Conservation (phyloP, 1,284 basidiomycete genomes). For the Austropuccinia psidii region DNA sequence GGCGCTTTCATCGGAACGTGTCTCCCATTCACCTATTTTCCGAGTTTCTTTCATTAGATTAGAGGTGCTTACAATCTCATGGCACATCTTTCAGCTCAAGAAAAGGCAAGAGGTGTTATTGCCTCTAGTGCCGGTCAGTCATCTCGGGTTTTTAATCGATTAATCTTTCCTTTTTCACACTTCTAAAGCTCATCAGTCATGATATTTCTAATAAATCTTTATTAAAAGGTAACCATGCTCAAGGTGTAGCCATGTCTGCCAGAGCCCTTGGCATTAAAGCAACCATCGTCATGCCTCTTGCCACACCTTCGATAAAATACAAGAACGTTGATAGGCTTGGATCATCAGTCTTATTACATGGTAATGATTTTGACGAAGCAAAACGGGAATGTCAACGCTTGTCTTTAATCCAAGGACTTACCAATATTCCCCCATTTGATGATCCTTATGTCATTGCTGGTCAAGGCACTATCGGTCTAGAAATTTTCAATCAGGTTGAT, state of each 20-base stretch:
- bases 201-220: background rate
- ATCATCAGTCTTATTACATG: conserved; percentile 87
- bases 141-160: conserved; percentile 38
- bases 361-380: conserved; percentile 89
- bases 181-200: too few species aligned
- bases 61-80: conserved; percentile 99
- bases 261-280: conserved; percentile 78
- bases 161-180: background rate
- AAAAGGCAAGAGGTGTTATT: conserved; percentile 93
- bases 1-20: background rate
- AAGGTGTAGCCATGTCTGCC: conserved; percentile 93
- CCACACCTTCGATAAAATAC: conserved; percentile 93
- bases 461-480: conserved; percentile 90
- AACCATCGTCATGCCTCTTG: conserved; percentile 96
- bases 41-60: conserved; percentile 51
- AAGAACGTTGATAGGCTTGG: conserved; percentile 85
- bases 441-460: conserved; percentile 95
- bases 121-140: conserved; percentile 94
- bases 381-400: conserved; percentile 88
- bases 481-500: conserved; percentile 54
- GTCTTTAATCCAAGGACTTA: conserved; percentile 65
- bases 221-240: conserved; percentile 86
- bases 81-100: conserved; percentile 76
- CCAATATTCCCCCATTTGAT: conserved; percentile 95
- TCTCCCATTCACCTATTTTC: background rate